A percentile compares a stretch with the other conserved stretches of the same genome.
These are phyloP conservation scores for Decorospora gaudefroyi DNA, from an alignment of 2,329 filamentous ascomycete species.

Conservation along the genomic window DNA sequence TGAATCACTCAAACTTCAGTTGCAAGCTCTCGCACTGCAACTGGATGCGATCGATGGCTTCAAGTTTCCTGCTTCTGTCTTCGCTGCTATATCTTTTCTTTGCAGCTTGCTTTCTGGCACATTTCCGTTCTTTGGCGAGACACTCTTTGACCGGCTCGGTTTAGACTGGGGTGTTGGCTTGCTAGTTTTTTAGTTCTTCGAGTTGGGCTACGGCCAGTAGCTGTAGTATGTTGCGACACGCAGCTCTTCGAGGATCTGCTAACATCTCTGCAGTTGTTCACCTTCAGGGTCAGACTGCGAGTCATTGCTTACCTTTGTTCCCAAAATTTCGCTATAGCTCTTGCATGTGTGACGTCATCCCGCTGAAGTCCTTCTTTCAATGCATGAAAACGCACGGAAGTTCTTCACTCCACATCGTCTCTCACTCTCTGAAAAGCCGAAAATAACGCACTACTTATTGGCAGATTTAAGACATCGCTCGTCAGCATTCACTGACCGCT, in stretches of 20 bases:
- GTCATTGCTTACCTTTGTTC: too few species aligned
- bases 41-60: slow-evolving; percentile 18
- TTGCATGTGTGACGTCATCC: too few species aligned
- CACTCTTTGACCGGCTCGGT: slow-evolving; percentile 13
- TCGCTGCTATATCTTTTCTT: slow-evolving; percentile 17
- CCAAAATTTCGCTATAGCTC: too few species aligned
- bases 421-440: too few species aligned
- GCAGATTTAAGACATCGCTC: too few species aligned
- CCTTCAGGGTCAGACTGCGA: neutral
- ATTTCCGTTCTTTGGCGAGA: slow-evolving; percentile 19
- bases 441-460: too few species aligned
- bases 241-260: too few species aligned
- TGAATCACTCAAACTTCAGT: too few species aligned
- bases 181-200: slow-evolving; percentile 18
- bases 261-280: neutral
- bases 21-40: slow-evolving; percentile 16
- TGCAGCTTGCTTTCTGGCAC: slow-evolving; percentile 17
- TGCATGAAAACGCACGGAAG: too few species aligned
- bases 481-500: too few species aligned
- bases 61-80: slow-evolving; percentile 18
- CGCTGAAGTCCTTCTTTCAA: too few species aligned
- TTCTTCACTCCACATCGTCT: too few species aligned
- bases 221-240: slow-evolving; percentile 9
- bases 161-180: slow-evolving; percentile 22
- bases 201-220: slow-evolving; percentile 15